Base-by-base conservation (phyloP, 441 rosid genomes). In the Croton setiger region DNA sequence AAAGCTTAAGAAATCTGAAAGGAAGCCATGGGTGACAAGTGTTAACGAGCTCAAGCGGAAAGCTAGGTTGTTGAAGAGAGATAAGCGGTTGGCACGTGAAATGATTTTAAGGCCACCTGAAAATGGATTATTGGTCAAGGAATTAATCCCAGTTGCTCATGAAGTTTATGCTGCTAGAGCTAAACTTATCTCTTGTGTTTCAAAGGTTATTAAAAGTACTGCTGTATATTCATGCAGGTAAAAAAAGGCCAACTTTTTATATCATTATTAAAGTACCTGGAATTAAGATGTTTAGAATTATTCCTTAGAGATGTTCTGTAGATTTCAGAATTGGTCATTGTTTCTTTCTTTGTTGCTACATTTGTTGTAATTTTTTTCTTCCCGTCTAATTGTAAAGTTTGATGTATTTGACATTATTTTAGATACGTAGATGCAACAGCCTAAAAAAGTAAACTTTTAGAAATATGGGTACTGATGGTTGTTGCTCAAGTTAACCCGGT, bases 21-120 rank as follows among this genome's bases (percentile, higher is more conserved):
- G 83, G 67, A 85, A 85, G 47, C 84, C 85, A 1, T 73, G 74
- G 88, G 86, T 82, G 47, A 84, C 82, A 0, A 59, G 73, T 39
- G 69, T 84, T 71, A 82, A 64, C 51, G 73, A 78, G 60, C 83
- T 82, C 63, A 82, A 82, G 74, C 80, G 79, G 1, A 72, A 65
- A 59, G 88, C 78, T 37, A 74, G 84, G 66, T 12, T 10, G 18
- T 80, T 63, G 44, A 79, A 65, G 72, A 77, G 61, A 71, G 76
- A 71, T 35, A 77, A 66, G 73, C 84, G 76, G 74, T 57, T 66
- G 21, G 86, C 52, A 33, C 70, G 73, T 64, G 84, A 75, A 73
- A 69, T 69, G 76, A 49, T 70, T 69, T 63, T 82, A 56, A 56
- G 52, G 48, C 82, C 85, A 66, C 85, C 87, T 60, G 82, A 70